Percentiles rank a stretch among this genome's conserved stretches.
phyloP scores from a whole-genome alignment of 441 rosid genomes.

The Pelargonium australe region DNA sequence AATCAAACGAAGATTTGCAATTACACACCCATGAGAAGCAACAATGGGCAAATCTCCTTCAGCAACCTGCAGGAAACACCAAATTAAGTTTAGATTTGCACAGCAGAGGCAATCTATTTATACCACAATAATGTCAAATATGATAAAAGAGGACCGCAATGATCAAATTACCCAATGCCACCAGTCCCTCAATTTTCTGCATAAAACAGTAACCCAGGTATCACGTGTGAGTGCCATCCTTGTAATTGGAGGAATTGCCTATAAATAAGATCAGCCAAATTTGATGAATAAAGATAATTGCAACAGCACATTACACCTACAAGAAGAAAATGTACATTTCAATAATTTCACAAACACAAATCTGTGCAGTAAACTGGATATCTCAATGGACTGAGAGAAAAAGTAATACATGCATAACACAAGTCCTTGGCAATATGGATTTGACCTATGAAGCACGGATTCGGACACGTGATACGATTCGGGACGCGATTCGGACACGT shows the following conservation, averaged over 20 bases:
- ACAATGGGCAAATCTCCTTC: conserved; percentile 94
- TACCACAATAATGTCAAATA: conserved; percentile 17
- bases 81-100: conserved; percentile 22
- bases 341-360: background rate
- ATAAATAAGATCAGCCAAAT: conserved; percentile 22
- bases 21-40: conserved; percentile 91
- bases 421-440: too few relatives aligned
- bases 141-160: conserved; percentile 25
- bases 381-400: background rate
- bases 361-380: background rate
- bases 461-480: too few relatives aligned
- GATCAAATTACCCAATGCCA: conserved; percentile 91
- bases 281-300: conserved; percentile 16
- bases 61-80: conserved; percentile 61
- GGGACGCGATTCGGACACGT: too few relatives aligned
- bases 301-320: conserved; percentile 1
- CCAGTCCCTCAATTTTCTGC: conserved; percentile 97
- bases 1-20: conserved; percentile 21
- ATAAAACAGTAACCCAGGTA: conserved; percentile 94
- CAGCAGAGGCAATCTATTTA: conserved; percentile 4
- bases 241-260: conserved; percentile 95
- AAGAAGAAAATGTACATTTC: background rate
- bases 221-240: conserved; percentile 94
- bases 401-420: background rate
- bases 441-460: too few relatives aligned